phyloP scores from a whole-genome alignment of 257 asterid genomes.

The Nicotiana attenuata region DNA sequence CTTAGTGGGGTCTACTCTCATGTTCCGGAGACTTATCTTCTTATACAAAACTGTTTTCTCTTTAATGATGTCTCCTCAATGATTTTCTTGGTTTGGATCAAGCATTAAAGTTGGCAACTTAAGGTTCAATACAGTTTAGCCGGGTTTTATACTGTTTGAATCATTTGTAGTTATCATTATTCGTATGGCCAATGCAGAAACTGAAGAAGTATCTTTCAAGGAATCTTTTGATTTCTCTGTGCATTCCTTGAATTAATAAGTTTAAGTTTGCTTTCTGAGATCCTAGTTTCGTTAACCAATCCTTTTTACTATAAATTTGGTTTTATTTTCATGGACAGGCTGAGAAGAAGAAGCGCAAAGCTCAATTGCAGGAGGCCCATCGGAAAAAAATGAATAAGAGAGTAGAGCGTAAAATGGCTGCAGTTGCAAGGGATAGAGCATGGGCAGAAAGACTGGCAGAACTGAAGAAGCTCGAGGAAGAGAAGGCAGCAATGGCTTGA shows the following conservation, averaged over 20 bases:
- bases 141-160: background rate
- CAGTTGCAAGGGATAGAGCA: slow-evolving; percentile 93
- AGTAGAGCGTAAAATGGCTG: slow-evolving; percentile 94
- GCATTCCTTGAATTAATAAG: background rate
- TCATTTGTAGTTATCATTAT: background rate
- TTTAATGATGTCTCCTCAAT: background rate
- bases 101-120: background rate
- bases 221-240: background rate
- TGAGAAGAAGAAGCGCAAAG: slow-evolving; percentile 79
- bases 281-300: background rate
- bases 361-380: slow-evolving; percentile 68
- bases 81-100: background rate
- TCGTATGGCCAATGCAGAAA: background rate
- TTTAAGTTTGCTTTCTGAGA: background rate
- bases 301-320: background rate
- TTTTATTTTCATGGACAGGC: slow-evolving; percentile 26
- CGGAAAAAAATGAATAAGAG: slow-evolving; percentile 57
- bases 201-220: background rate
- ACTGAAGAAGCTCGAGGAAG: slow-evolving; percentile 73
- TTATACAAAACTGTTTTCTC: background rate
- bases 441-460: slow-evolving; percentile 78
- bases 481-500: slow-evolving; percentile 46
- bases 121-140: background rate
- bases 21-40: background rate
- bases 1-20: background rate